Evolutionary conservation across 2,329 filamentous ascomycete genomes (phyloP).

Genomic region (Cytospora piceae): DNA sequence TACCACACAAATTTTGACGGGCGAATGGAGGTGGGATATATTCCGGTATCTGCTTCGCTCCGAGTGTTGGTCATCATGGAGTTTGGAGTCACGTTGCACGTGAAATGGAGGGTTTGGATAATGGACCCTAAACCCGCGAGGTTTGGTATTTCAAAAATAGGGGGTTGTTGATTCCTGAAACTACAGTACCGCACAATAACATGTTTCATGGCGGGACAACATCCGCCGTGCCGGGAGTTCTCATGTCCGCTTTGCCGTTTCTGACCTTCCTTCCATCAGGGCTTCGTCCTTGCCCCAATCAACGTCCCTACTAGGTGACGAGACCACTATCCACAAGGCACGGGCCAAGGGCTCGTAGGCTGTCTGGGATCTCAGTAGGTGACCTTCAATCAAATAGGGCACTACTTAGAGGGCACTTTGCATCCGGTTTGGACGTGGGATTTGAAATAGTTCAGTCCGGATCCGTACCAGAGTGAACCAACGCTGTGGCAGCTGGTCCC

Average conservation of each 20-base stretch:
- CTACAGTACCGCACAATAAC: background rate
- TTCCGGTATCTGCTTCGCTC: background rate
- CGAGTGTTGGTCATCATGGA: conserved; percentile 19
- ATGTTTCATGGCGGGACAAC: background rate
- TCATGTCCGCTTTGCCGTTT: background rate
- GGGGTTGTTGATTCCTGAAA: background rate
- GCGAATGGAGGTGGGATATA: conserved; percentile 8
- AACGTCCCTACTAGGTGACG: background rate
- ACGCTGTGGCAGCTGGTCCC: background rate
- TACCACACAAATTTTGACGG: background rate
- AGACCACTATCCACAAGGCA: background rate
- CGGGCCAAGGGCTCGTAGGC: background rate
- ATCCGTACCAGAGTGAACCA: background rate
- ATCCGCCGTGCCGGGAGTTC: background rate
- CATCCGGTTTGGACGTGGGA: no score
- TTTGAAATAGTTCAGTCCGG: no score
- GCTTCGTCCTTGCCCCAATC: background rate
- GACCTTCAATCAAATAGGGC: no score
- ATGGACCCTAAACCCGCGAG: background rate
- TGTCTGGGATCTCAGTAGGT: background rate
- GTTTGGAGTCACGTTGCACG: conserved; percentile 8
- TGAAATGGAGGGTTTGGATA: conserved; percentile 4
- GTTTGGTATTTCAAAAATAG: background rate
- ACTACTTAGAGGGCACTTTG: no score
- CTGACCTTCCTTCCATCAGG: background rate